Conservation (phyloP, 129 eudicot species). For the Saposhnikovia divaricata region DNA sequence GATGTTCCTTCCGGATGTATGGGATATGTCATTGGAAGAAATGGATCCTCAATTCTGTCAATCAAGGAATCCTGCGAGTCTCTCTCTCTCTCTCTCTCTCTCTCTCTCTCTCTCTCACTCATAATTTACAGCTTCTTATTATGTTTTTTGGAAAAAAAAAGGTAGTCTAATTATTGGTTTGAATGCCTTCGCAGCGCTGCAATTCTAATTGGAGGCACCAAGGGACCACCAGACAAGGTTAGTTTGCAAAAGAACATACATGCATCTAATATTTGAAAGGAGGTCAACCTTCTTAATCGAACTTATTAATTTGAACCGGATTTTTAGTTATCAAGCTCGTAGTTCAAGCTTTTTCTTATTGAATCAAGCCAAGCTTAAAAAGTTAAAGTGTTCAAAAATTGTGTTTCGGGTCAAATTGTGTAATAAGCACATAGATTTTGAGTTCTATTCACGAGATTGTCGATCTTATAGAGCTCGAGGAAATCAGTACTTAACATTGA, state of each 20-base stretch:
- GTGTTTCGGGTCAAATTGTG: not conserved
- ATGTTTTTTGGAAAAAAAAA: not conserved
- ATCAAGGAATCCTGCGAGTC: slow-evolving; percentile 34
- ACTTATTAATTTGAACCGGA: no score
- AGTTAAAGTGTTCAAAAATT: no score
- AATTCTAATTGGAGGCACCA: slow-evolving; percentile 28
- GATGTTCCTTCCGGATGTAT: slow-evolving; percentile 27
- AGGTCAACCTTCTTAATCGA: no score
- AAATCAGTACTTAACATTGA: no score
- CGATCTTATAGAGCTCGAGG: not conserved
- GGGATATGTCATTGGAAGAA: slow-evolving; percentile 30
- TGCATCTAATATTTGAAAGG: not conserved
- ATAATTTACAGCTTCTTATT: not conserved
- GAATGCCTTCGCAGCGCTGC: slow-evolving; percentile 21
- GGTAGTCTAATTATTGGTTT: no score
- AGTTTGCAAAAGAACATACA: slow-evolving; percentile 2
- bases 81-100: slow-evolving; percentile 8
- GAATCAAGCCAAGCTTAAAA: no score
- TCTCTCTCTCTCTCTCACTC: no score
- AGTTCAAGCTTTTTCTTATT: not conserved
- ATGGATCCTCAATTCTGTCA: slow-evolving; percentile 24
- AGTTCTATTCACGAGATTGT: not conserved
- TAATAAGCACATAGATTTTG: not conserved
- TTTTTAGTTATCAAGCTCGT: not conserved
- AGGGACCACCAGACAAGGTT: slow-evolving; percentile 37